Evolutionary conservation across 2,329 filamentous ascomycete species (phyloP).

Genomic region (Xylariales sp.): DNA sequence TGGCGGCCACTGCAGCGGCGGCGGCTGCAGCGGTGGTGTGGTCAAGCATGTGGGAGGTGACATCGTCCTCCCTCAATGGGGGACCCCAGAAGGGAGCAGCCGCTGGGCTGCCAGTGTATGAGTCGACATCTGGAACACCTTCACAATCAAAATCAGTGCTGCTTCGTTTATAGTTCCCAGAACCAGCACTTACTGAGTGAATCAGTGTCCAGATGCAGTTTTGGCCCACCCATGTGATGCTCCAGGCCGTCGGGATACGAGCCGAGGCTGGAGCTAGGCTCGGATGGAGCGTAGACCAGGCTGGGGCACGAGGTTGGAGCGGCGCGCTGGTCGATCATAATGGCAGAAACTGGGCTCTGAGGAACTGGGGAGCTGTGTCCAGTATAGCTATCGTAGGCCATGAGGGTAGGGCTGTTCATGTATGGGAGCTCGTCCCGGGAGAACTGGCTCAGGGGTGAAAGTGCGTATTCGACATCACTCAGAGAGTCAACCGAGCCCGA

Average conservation of each 20-base stretch:
- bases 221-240: constrained; percentile 38
- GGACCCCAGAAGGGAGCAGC: constrained; percentile 46
- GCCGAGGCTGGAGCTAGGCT: constrained; percentile 55
- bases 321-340: constrained; percentile 53
- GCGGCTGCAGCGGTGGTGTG: constrained; percentile 32
- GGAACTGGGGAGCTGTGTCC: constrained; percentile 48
- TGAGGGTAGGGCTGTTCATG: constrained; percentile 49
- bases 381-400: constrained; percentile 55
- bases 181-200: constrained; percentile 48
- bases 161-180: constrained; percentile 6
- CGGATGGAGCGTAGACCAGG: constrained; percentile 56
- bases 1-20: not conserved
- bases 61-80: constrained; percentile 40
- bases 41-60: constrained; percentile 35
- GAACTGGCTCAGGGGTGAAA: constrained; percentile 53
- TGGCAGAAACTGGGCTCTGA: constrained; percentile 50
- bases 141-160: constrained; percentile 9
- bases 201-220: constrained; percentile 52
- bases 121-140: constrained; percentile 49
- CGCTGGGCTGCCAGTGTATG: constrained; percentile 45
- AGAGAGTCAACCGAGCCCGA: constrained; percentile 55
- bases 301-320: constrained; percentile 58
- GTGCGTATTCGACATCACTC: constrained; percentile 55
- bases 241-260: constrained; percentile 58
- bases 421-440: constrained; percentile 52